Evolutionary conservation across 177 flowering plant genomes (phyloP).

Genomic region (Vitis hybrid): DNA sequence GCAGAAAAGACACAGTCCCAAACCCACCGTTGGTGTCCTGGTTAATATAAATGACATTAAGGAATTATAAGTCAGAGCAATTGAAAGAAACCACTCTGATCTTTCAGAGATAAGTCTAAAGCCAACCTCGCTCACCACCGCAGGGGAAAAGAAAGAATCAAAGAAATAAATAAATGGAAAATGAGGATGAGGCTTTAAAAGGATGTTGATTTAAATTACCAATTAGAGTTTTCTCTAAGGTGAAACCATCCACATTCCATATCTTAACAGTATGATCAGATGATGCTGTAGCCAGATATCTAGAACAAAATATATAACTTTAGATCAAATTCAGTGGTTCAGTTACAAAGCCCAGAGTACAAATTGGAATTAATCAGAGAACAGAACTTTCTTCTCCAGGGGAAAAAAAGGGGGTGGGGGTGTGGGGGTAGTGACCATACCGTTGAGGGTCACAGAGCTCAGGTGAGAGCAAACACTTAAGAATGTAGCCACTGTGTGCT

Average conservation of each 20-base stretch:
- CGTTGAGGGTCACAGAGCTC: constrained; percentile 84
- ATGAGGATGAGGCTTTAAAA: too few relatives aligned
- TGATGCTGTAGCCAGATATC: constrained; percentile 95
- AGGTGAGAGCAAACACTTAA: constrained; percentile 90
- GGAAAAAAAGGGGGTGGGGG: background rate
- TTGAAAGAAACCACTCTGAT: too few relatives aligned
- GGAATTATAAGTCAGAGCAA: too few relatives aligned
- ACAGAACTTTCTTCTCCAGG: too few relatives aligned
- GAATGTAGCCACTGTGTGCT: constrained; percentile 89
- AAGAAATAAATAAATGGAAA: too few relatives aligned
- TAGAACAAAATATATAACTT: constrained; percentile 15
- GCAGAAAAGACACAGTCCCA: constrained; percentile 98
- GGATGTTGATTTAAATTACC: constrained; percentile 39
- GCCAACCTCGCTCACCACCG: too few relatives aligned
- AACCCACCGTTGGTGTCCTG: constrained; percentile 98
- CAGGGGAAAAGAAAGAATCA: too few relatives aligned
- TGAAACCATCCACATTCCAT: constrained; percentile 97
- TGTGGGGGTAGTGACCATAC: constrained; percentile 24
- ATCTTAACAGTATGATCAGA: constrained; percentile 92
- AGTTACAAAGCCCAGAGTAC: background rate
- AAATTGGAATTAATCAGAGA: background rate
- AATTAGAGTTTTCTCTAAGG: constrained; percentile 71
- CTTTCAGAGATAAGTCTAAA: too few relatives aligned
- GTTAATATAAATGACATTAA: background rate
- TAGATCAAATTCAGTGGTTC: background rate